These are phyloP conservation scores for Podospora australis DNA, from an alignment of 495 filamentous ascomycete species.

Conservation along the genomic window DNA sequence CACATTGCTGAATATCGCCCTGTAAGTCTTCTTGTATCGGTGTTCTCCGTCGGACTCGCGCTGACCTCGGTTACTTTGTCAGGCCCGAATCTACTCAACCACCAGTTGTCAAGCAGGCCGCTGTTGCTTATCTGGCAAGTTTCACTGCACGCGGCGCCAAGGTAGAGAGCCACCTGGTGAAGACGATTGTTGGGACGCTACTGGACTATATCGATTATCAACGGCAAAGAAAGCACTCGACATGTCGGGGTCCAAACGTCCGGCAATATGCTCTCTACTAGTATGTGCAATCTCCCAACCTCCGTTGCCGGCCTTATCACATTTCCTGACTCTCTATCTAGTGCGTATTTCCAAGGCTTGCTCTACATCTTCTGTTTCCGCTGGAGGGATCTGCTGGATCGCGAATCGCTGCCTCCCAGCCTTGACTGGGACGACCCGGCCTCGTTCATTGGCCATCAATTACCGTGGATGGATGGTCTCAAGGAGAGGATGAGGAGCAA, in stretches of 20 bases:
- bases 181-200: slow-evolving; percentile 69
- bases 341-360: slow-evolving; percentile 17
- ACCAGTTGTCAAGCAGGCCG: slow-evolving; percentile 62
- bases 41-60: background rate
- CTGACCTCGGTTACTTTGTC: slow-evolving; percentile 10
- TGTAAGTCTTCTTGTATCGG: slow-evolving; percentile 4
- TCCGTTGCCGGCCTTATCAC: background rate
- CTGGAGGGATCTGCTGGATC: slow-evolving; percentile 78
- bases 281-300: slow-evolving; percentile 10
- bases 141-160: slow-evolving; percentile 85
- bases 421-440: slow-evolving; percentile 51
- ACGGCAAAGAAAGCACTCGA: slow-evolving; percentile 52
- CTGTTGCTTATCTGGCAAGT: slow-evolving; percentile 83
- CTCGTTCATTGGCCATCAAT: slow-evolving; percentile 52
- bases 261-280: slow-evolving; percentile 81
- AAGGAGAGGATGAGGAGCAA: slow-evolving; percentile 64
- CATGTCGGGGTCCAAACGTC: slow-evolving; percentile 76
- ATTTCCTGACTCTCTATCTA: slow-evolving; percentile 4
- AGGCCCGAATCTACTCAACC: slow-evolving; percentile 50
- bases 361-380: slow-evolving; percentile 89
- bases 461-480: slow-evolving; percentile 66
- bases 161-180: slow-evolving; percentile 66
- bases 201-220: slow-evolving; percentile 61
- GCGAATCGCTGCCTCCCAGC: slow-evolving; percentile 33
- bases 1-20: slow-evolving; percentile 62